Conservation (phyloP, 2,329 filamentous ascomycete species). For the Aplosporella prunicola region DNA sequence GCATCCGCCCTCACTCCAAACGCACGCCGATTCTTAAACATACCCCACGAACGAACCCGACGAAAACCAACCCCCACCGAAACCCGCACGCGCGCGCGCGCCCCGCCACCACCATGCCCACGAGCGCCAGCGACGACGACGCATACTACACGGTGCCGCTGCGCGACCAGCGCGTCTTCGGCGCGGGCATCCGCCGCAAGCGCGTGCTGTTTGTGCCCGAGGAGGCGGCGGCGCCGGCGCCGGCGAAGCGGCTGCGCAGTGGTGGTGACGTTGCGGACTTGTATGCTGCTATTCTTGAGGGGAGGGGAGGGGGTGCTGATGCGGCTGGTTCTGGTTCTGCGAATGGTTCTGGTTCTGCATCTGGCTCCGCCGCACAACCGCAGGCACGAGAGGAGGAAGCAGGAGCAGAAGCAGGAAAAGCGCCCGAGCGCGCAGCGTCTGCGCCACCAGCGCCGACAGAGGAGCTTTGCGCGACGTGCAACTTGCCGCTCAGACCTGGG, state of each 20-base stretch:
- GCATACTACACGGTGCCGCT: conserved; percentile 52
- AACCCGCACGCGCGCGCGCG: not conserved
- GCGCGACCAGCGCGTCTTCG: conserved; percentile 50
- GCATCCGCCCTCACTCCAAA: too few species aligned
- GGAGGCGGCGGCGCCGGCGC: conserved; percentile 28
- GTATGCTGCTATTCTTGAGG: too few species aligned
- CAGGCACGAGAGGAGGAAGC: too few species aligned
- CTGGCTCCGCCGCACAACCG: too few species aligned
- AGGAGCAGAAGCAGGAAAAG: not conserved
- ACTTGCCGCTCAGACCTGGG: conserved; percentile 22
- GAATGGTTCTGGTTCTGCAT: too few species aligned
- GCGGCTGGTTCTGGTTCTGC: too few species aligned
- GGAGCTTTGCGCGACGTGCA: conserved; percentile 28
- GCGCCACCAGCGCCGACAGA: not conserved
- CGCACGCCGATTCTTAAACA: too few species aligned
- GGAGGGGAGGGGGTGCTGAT: too few species aligned
- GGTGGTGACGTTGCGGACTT: too few species aligned
- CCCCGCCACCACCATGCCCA: not conserved
- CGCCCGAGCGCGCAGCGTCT: not conserved
- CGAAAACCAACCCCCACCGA: too few species aligned
- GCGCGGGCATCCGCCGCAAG: conserved; percentile 54
- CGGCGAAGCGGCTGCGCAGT: conserved; percentile 15
- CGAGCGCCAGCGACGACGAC: conserved; percentile 27
- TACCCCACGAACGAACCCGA: too few species aligned
- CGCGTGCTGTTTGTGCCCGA: conserved; percentile 51